A percentile compares a stretch with the other conserved stretches of the same genome.
Conservation (phyloP, 2,329 filamentous ascomycete genomes). For the Incumbomyces delicatus region DNA sequence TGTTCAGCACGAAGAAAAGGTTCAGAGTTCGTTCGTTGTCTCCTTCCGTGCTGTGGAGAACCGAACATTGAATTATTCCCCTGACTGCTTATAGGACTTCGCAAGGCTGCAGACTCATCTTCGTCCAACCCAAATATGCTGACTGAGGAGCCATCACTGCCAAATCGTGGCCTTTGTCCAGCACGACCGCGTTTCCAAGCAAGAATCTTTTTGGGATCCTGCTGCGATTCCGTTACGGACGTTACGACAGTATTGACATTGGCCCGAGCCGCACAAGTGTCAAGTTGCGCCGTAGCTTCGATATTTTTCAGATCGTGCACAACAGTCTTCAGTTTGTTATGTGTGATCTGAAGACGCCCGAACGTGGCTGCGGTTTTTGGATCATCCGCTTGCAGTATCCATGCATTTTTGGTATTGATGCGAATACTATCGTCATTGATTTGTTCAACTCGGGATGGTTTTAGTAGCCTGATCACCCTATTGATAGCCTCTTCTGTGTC, state of each 20-base stretch:
- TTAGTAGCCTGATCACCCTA: constrained; percentile 4
- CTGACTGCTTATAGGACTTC: not conserved
- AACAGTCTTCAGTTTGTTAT: constrained; percentile 6
- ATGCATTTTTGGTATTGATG: constrained; percentile 5
- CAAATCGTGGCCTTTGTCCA: not conserved
- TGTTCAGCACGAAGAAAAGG: not conserved
- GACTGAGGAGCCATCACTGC: not conserved
- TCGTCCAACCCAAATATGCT: not conserved
- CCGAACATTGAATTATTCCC: not conserved
- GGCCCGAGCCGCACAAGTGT: constrained; percentile 1
- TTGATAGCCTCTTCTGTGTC: constrained; percentile 6
- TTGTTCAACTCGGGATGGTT: constrained; percentile 3
- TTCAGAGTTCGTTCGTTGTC: too few species aligned
- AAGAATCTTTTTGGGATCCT: not conserved
- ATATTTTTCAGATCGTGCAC: constrained; percentile 5
- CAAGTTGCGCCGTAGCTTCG: constrained; percentile 5
- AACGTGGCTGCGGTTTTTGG: constrained; percentile 3
- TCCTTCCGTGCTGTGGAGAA: too few species aligned
- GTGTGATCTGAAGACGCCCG: not conserved
- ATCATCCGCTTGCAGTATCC: constrained; percentile 1
- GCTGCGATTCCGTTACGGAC: not conserved
- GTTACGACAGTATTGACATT: not conserved
- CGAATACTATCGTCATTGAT: constrained; percentile 6
- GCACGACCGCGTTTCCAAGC: not conserved
- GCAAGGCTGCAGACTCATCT: not conserved